Evolutionary conservation across 495 filamentous ascomycete species (phyloP), one percentile per base, ranked within the genome.

Genomic region (Penicillium alfredii): DNA sequence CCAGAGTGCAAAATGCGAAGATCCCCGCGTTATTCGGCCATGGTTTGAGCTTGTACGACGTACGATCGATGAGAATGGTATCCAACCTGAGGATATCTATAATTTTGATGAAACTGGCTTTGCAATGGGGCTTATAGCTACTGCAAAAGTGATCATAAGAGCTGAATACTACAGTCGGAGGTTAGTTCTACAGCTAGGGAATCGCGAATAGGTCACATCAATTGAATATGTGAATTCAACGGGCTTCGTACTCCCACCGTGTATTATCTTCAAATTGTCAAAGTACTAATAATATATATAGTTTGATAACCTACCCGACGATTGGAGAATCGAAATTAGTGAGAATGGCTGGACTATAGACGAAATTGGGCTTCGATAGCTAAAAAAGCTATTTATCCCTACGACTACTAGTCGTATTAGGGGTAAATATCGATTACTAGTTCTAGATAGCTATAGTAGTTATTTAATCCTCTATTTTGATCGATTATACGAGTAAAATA

Each of bases 91-190:
- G 20, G 11, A 21, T 16, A 10, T 30, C 9, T 15, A 30, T 18
- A 27, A 35, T 27, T 35, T 42, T 30, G 19, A 42, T 7, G n/a
- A 42, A 25, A 35, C 12, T 3, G 17, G 32, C n/a, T 45, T 45
- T 2, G 12, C 11, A 8, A 39, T 38, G 25, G 20, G 42, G 10
- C 23, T 45, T 27, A 33, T 34, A 13, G 4, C 21, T n/a, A 38
- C 11, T 2, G 6, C 10, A 4, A 31, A 38, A 21, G 34, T 38
- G 19, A 20, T 39, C 14, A 38, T n/a, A 4, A 24, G 7, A 33
- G 22, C 4, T 8, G 14, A 40, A 27, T 40, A 25, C 8, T 32
- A 40, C 14, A 11, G 29, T 33, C 10, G 10, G 9, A 4, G 22
- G 13, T 12, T 9, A n/a, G 6, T 33, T 40, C 30, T 40, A 40